These are phyloP conservation scores for Colletotrichum filicis DNA, from an alignment of 2,329 filamentous ascomycete species.

Conservation along the genomic window DNA sequence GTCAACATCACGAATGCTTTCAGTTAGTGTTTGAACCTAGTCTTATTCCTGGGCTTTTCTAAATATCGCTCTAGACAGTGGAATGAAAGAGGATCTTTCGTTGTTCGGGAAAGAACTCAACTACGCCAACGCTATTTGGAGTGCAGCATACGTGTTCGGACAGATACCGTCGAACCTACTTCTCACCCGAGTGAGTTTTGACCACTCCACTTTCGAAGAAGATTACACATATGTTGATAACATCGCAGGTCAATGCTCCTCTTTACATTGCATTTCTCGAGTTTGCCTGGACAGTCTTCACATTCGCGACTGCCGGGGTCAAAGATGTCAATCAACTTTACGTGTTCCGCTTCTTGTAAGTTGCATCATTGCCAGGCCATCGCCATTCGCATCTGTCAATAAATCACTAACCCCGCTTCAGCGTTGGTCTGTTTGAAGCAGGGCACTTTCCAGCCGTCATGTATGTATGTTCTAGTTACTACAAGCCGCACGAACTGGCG, in stretches of 20 bases:
- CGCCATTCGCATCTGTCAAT: background rate
- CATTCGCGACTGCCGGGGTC: conserved; percentile 41
- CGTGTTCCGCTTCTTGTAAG: conserved; percentile 41
- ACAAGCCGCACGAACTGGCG: conserved; percentile 44
- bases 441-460: conserved; percentile 44
- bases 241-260: conserved; percentile 37
- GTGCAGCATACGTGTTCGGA: conserved; percentile 43
- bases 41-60: background rate
- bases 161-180: conserved; percentile 43
- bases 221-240: background rate
- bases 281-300: conserved; percentile 40
- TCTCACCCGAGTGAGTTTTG: conserved; percentile 37
- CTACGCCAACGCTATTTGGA: conserved; percentile 44
- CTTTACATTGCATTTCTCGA: conserved; percentile 40
- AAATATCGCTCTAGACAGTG: conserved; percentile 36
- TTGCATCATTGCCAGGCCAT: background rate
- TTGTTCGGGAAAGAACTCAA: conserved; percentile 46
- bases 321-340: conserved; percentile 40
- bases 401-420: conserved; percentile 6
- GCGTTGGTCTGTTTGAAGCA: conserved; percentile 43
- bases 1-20: conserved; percentile 44
- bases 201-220: background rate
- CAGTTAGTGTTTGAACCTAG: conserved; percentile 28
- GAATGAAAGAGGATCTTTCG: conserved; percentile 44
- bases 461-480: conserved; percentile 44